Conservation (phyloP, 495 filamentous ascomycete genomes). For the Poronia punctata region DNA sequence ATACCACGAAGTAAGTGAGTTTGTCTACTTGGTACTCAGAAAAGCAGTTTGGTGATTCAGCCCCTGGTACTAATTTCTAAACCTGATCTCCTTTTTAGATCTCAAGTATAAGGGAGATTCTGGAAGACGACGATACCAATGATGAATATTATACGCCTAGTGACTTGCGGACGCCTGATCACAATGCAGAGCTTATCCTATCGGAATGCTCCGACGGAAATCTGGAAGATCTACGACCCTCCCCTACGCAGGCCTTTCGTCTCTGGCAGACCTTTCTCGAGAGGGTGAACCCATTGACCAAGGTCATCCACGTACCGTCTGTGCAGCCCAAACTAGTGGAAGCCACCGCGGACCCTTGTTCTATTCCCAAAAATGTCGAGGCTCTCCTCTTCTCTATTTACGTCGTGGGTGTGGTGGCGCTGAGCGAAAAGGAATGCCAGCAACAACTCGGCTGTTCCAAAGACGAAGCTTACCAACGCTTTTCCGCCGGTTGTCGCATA, state of each 20-base stretch:
- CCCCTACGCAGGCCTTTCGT: conserved; percentile 56
- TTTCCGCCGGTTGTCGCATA: conserved; percentile 37
- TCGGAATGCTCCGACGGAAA: conserved; percentile 23
- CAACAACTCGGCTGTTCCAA: conserved; percentile 39
- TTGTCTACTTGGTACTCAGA: neutral
- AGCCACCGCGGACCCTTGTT: conserved; percentile 28
- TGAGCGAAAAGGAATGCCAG: conserved; percentile 44
- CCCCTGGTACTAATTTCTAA: conserved; percentile 8
- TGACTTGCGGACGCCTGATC: conserved; percentile 28
- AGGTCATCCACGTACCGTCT: conserved; percentile 63
- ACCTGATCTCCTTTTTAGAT: conserved; percentile 32
- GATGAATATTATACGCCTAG: conserved; percentile 23
- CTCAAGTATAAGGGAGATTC: conserved; percentile 40
- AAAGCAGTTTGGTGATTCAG: neutral
- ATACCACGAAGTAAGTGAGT: conserved; percentile 35
- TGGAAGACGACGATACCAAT: conserved; percentile 32
- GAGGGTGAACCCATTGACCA: conserved; percentile 61
- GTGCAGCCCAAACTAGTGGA: conserved; percentile 46
- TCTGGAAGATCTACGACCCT: conserved; percentile 49
- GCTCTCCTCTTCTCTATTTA: conserved; percentile 51
- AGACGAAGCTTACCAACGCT: conserved; percentile 33
- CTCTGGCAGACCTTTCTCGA: conserved; percentile 65
- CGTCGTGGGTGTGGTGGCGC: conserved; percentile 35
- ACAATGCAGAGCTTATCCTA: conserved; percentile 32
- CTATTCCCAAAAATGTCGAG: conserved; percentile 42